These are phyloP conservation scores for Macadamia tetraphylla DNA, from an alignment of 164 flowering plant species.

Conservation along the genomic window DNA sequence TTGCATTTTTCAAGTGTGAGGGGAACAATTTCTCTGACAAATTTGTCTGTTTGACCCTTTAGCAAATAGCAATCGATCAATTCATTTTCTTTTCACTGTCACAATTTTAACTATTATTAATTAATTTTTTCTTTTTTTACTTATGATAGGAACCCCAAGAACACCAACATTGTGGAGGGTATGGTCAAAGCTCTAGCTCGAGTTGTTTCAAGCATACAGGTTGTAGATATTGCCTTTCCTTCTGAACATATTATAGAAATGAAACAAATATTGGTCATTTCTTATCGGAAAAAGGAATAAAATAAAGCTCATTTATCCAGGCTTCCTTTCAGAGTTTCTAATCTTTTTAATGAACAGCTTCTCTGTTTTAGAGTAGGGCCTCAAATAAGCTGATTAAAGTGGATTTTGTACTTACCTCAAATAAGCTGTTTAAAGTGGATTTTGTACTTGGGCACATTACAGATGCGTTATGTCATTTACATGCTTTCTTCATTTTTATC, in stretches of 20 bases:
- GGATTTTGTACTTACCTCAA: too few relatives aligned
- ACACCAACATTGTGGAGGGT: constrained; percentile 89
- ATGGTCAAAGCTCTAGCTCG: constrained; percentile 95
- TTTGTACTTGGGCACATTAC: too few relatives aligned
- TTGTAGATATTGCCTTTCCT: constrained; percentile 16
- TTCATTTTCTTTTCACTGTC: neutral
- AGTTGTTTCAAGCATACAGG: constrained; percentile 92
- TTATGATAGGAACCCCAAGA: constrained; percentile 77
- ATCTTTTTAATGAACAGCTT: too few relatives aligned
- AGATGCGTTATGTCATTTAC: too few relatives aligned
- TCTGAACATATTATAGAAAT: neutral
- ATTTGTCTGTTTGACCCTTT: neutral
- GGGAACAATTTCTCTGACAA: neutral
- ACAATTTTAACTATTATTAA: neutral
- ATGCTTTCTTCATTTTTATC: too few relatives aligned
- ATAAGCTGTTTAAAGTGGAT: too few relatives aligned
- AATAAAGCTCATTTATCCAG: too few relatives aligned
- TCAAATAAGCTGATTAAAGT: too few relatives aligned
- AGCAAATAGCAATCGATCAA: neutral
- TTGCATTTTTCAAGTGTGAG: neutral
- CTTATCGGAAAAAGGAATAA: too few relatives aligned
- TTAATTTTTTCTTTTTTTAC: neutral
- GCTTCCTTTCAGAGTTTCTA: too few relatives aligned
- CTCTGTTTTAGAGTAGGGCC: too few relatives aligned
- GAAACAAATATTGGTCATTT: too few relatives aligned